phyloP scores from a whole-genome alignment of 352 stramenopile genomes.

The Phytophthora sansomeana region DNA sequence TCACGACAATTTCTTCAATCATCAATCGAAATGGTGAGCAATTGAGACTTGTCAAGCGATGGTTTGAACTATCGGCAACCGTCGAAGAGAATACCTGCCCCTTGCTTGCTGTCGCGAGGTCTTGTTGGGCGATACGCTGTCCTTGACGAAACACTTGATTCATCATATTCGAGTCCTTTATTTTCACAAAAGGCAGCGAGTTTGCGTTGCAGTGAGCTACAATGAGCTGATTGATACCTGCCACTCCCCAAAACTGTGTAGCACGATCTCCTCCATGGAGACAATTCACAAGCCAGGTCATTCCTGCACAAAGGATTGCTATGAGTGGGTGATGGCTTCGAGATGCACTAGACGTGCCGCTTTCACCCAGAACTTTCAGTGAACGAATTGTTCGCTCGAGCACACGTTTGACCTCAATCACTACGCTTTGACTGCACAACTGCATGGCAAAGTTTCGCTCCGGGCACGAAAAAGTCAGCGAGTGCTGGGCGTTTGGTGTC shows the following conservation, averaged over 20 bases:
- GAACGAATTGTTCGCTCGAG: conserved; percentile 28
- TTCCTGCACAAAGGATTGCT: conserved; percentile 29
- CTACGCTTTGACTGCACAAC: conserved; percentile 27
- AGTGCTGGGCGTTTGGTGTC: neutral
- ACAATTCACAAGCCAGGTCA: conserved; percentile 49
- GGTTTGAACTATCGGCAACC: neutral
- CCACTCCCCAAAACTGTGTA: conserved; percentile 42
- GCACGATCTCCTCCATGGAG: conserved; percentile 43
- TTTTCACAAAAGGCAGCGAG: conserved; percentile 43
- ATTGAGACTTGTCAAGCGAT: conserved; percentile 9
- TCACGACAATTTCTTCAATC: conserved; percentile 36
- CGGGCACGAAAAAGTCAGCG: conserved; percentile 6
- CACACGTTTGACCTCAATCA: conserved; percentile 30
- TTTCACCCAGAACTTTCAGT: conserved; percentile 46
- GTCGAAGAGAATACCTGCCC: conserved; percentile 29
- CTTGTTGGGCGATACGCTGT: conserved; percentile 1
- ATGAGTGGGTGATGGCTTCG: conserved; percentile 32
- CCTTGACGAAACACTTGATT: conserved; percentile 32
- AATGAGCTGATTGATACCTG: conserved; percentile 34
- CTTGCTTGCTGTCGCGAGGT: neutral
- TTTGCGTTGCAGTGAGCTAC: conserved; percentile 41
- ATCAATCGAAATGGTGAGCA: conserved; percentile 47
- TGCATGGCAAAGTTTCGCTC: conserved; percentile 24
- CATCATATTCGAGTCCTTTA: conserved; percentile 46
- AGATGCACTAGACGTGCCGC: conserved; percentile 21